phyloP scores from a whole-genome alignment of 225 moss, liverwort and hornwort genomes.

The Marchantia paleacea region DNA sequence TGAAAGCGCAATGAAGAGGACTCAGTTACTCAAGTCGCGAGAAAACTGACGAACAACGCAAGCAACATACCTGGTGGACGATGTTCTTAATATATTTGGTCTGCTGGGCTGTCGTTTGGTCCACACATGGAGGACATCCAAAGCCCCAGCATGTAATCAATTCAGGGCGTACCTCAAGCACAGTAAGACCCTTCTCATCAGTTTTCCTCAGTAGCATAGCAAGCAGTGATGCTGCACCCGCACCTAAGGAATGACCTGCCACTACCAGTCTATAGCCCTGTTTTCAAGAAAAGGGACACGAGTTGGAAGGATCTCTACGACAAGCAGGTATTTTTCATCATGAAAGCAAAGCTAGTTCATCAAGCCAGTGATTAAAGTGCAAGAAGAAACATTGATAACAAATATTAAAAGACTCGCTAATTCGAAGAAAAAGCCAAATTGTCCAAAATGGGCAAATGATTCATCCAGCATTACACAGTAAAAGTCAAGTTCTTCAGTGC shows the following conservation, averaged over 20 bases:
- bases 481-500: slow-evolving; percentile 13
- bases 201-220: slow-evolving; percentile 57
- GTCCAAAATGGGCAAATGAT: neutral
- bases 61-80: slow-evolving; percentile 63
- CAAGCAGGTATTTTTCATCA: neutral
- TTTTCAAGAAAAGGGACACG: slow-evolving; percentile 13
- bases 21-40: too few species aligned
- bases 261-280: slow-evolving; percentile 83
- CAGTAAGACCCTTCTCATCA: slow-evolving; percentile 45
- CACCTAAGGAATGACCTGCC: slow-evolving; percentile 87
- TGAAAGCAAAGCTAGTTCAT: neutral
- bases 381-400: neutral
- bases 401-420: neutral
- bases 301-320: neutral
- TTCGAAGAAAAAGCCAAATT: neutral
- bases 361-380: neutral
- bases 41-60: neutral
- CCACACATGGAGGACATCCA: slow-evolving; percentile 82
- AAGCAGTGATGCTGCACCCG: slow-evolving; percentile 69
- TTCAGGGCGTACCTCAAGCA: slow-evolving; percentile 51
- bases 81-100: slow-evolving; percentile 57
- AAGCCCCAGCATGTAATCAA: slow-evolving; percentile 79
- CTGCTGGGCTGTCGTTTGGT: slow-evolving; percentile 52
- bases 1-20: too few species aligned
- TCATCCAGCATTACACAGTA: neutral